These are phyloP conservation scores for Harringtonia aguacate DNA, from an alignment of 2,329 filamentous ascomycete genomes.

Conservation along the genomic window DNA sequence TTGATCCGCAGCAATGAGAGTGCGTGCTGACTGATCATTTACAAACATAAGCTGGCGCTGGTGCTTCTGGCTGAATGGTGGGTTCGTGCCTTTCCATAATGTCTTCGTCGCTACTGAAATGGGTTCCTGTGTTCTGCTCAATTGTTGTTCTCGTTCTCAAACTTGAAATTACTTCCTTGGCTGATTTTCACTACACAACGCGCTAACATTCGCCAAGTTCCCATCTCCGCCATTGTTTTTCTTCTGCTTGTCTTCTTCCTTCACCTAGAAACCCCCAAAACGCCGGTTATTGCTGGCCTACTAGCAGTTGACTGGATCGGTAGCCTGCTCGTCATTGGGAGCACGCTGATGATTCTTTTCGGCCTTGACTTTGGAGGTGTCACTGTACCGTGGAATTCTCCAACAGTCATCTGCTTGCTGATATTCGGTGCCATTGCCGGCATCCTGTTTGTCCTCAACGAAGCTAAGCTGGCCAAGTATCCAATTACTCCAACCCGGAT, in stretches of 20 bases:
- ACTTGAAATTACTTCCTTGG: too few species aligned
- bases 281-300: conserved; percentile 46
- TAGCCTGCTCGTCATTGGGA: conserved; percentile 46
- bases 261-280: conserved; percentile 29
- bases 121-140: too few species aligned
- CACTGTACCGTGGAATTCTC: conserved; percentile 45
- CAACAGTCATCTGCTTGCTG: conserved; percentile 42
- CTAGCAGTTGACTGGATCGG: conserved; percentile 51
- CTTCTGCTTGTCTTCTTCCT: conserved; percentile 12
- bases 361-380: conserved; percentile 44
- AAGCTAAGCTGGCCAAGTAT: conserved; percentile 30
- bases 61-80: conserved; percentile 15
- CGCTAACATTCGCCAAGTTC: conserved; percentile 1
- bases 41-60: conserved; percentile 36
- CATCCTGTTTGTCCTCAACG: conserved; percentile 33
- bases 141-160: too few species aligned
- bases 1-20: too few species aligned
- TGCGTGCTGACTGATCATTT: too few species aligned
- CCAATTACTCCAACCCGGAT: conserved; percentile 30
- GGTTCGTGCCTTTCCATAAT: too few species aligned
- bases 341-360: conserved; percentile 53
- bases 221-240: conserved; percentile 15
- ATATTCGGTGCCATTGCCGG: conserved; percentile 25
- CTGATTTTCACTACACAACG: too few species aligned
- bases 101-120: too few species aligned